Percentiles rank a stretch among this genome's conserved stretches.
Evolutionary conservation across 768 basidiomycete genomes (phyloP).

Genomic region (Saitozyma sp.): DNA sequence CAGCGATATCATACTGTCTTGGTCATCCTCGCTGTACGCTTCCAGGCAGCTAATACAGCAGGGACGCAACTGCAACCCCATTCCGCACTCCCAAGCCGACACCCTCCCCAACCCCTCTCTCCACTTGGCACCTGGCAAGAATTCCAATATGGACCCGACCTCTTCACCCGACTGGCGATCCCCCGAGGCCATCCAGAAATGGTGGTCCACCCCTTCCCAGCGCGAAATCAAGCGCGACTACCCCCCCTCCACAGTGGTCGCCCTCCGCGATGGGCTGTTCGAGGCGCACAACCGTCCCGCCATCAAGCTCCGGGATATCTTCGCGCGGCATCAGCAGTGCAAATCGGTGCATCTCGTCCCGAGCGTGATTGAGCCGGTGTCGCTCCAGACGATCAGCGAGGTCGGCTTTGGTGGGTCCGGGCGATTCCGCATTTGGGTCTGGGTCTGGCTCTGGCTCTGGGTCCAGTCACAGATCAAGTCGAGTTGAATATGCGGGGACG

Average conservation of each 20-base stretch:
- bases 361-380: slow-evolving; percentile 86
- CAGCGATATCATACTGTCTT: no score
- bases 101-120: no score
- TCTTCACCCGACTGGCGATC: slow-evolving; percentile 7
- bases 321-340: slow-evolving; percentile 65
- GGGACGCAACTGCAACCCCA: no score
- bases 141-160: no score
- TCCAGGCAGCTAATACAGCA: no score
- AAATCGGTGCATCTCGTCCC: slow-evolving; percentile 80
- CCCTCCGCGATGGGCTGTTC: slow-evolving; percentile 87
- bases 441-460: no score
- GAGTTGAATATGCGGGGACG: neutral
- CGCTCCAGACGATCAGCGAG: slow-evolving; percentile 54
- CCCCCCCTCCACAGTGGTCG: slow-evolving; percentile 71
- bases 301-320: slow-evolving; percentile 74
- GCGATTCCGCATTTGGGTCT: no score
- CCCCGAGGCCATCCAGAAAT: slow-evolving; percentile 54
- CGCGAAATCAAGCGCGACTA: slow-evolving; percentile 74
- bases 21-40: no score
- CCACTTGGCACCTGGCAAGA: no score
- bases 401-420: slow-evolving; percentile 15
- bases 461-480: no score
- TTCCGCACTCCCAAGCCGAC: no score
- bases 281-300: slow-evolving; percentile 76
- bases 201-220: slow-evolving; percentile 77